phyloP scores from a whole-genome alignment of 331 rosid genomes.

The Quercus lobata region DNA sequence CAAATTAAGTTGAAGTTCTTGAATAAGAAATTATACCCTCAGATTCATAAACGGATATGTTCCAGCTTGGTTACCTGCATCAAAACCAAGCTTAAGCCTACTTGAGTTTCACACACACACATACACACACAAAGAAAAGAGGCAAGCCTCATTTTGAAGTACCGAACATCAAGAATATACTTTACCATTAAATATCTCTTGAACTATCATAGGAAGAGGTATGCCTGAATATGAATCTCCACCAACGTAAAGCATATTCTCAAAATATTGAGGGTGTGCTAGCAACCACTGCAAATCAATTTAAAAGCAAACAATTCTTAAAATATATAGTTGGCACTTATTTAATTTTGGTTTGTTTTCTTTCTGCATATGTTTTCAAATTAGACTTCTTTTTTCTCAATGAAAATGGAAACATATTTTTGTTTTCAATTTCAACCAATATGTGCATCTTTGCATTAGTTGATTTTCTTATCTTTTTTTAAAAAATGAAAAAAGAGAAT shows the following conservation, averaged over 20 bases:
- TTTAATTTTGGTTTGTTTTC: no score
- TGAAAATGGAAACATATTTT: no score
- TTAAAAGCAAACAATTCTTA: background rate
- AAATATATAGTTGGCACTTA: no score
- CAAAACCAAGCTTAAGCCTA: background rate
- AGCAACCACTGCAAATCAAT: constrained; percentile 18
- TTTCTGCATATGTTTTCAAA: no score
- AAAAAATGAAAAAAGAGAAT: no score
- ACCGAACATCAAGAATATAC: background rate
- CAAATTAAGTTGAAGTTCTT: background rate
- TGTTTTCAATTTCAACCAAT: no score
- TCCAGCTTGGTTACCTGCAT: constrained; percentile 6
- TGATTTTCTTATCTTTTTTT: no score
- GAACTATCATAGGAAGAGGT: constrained; percentile 23
- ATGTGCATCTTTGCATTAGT: no score
- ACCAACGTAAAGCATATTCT: constrained; percentile 20
- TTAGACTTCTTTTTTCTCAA: no score
- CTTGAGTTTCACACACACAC: background rate
- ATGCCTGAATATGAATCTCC: constrained; percentile 29
- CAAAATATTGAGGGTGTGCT: constrained; percentile 26
- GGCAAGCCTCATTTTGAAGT: background rate
- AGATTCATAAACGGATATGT: constrained; percentile 14
- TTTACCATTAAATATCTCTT: constrained; percentile 17
- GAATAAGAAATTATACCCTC: background rate
- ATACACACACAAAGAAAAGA: no score